Evolutionary conservation across 192 early-diverging fungal species (phyloP), one percentile per base, ranked within the genome.

Genomic region (Obelidium mucronatum): DNA sequence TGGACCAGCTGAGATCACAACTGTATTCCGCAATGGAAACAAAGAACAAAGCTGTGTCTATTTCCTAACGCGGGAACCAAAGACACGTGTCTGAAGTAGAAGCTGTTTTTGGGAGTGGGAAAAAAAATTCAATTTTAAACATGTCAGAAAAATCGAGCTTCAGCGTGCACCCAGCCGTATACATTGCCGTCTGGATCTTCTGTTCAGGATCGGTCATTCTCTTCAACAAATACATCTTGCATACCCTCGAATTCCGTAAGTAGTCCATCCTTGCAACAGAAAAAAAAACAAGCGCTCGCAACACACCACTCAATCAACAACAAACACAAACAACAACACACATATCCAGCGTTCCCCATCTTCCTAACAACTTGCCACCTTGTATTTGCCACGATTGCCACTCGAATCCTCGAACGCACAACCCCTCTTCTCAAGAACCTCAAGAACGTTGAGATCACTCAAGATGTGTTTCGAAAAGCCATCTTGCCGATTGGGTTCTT

Each of bases 331-430:
- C 55, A 28, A 58, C 22, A 22, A 11, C 55, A 8, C 55, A n/a
- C 55, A 58, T 8, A 31, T 8, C 11, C 24, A 58, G 78, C 82
- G 24, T 80, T 75, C 60, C 82, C 82, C 17, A 80, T 80, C 51
- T 80, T 83, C 59, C 73, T 83, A 28, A 83, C 82, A 36, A 78
- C 79, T 40, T 83, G 70, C 40, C 82, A 84, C 59, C 62, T 83
- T 34, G 28, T 71, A 48, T 80, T 76, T 66, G 79, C 80, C 54
- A 85, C 59, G 35, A 89, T 73, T n/a, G 91, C 91, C 60, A 92
- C 82, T 19, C 88, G 66, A 36, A 87, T 94, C 13, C 90, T 91
- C 13, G 82, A 40, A 6, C 77, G 81, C 53, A 92, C 91, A 5
- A 87, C 81, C 44, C 81, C 69, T 2, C 83, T 92, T 60, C 87